Evolutionary conservation across 805 yeast species (phyloP).

Genomic region (Priceomyces castillae): DNA sequence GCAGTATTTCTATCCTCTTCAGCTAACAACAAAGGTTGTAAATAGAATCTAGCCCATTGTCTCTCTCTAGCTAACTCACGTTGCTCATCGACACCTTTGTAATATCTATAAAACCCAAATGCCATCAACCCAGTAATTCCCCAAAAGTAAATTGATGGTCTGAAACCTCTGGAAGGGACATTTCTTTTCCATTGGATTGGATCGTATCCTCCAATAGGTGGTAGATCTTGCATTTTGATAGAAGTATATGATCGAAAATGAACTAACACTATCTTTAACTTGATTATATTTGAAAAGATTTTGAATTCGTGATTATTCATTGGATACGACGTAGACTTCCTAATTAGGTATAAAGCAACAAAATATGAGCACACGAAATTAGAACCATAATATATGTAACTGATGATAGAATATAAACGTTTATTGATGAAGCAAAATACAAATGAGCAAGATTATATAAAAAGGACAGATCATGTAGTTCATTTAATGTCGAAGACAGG

Average conservation of each 20-base stretch:
- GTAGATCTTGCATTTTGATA: constrained; percentile 65
- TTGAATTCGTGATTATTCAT: constrained; percentile 9
- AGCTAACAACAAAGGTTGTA: constrained; percentile 73
- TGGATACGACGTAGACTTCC: constrained; percentile 10
- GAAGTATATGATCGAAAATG: background rate
- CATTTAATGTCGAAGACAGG: constrained; percentile 80
- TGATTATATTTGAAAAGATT: constrained; percentile 6
- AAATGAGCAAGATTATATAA: background rate
- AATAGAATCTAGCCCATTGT: constrained; percentile 70
- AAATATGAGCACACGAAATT: background rate
- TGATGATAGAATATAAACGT: background rate
- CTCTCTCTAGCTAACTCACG: constrained; percentile 73
- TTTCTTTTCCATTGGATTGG: constrained; percentile 88
- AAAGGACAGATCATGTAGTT: constrained; percentile 3
- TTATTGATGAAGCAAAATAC: background rate
- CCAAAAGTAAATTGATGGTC: constrained; percentile 70
- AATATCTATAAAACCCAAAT: constrained; percentile 68
- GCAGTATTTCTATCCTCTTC: constrained; percentile 79
- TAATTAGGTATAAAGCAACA: constrained; percentile 5
- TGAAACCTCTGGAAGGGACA: constrained; percentile 79
- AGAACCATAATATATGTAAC: background rate
- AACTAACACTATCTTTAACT: background rate
- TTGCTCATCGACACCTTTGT: constrained; percentile 69
- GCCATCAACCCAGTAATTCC: constrained; percentile 61
- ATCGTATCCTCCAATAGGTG: constrained; percentile 84